Evolutionary conservation across 2,329 filamentous ascomycete species (phyloP).

Genomic region (Epichloe festucae): DNA sequence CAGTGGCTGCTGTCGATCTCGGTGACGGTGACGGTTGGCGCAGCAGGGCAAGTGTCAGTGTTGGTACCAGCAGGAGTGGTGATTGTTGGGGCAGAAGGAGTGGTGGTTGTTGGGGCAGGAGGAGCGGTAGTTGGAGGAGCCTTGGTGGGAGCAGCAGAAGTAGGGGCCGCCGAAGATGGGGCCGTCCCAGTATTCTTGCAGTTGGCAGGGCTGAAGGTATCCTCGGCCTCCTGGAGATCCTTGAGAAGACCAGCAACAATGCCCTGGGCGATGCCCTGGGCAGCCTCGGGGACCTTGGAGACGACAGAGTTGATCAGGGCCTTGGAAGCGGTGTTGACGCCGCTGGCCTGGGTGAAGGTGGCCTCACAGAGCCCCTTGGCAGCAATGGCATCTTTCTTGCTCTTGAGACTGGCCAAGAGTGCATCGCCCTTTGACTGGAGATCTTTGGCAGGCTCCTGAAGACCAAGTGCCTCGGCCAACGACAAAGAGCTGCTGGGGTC

Average conservation of each 20-base stretch:
- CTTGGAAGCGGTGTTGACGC: neutral
- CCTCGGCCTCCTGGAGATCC: neutral
- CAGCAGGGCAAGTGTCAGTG: neutral
- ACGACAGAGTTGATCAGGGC: neutral
- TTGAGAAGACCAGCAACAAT: neutral
- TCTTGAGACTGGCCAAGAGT: neutral
- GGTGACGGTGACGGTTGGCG: slow-evolving; percentile 1
- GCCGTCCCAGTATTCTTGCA: neutral
- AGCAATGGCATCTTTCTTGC: neutral
- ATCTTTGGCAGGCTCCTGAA: neutral
- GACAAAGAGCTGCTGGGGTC: neutral
- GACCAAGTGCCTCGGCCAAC: neutral
- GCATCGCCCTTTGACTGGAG: neutral
- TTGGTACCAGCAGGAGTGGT: neutral
- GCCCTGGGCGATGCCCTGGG: neutral
- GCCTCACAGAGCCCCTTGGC: neutral
- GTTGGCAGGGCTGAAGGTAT: neutral
- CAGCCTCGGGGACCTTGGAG: neutral
- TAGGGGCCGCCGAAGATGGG: neutral
- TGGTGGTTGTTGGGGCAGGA: neutral
- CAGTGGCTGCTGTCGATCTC: neutral
- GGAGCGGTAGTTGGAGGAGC: neutral
- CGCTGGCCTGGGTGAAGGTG: neutral
- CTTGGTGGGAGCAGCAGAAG: neutral
- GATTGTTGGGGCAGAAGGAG: neutral